phyloP scores from a whole-genome alignment of 2,329 filamentous ascomycete species.

The Bertia moriformis region DNA sequence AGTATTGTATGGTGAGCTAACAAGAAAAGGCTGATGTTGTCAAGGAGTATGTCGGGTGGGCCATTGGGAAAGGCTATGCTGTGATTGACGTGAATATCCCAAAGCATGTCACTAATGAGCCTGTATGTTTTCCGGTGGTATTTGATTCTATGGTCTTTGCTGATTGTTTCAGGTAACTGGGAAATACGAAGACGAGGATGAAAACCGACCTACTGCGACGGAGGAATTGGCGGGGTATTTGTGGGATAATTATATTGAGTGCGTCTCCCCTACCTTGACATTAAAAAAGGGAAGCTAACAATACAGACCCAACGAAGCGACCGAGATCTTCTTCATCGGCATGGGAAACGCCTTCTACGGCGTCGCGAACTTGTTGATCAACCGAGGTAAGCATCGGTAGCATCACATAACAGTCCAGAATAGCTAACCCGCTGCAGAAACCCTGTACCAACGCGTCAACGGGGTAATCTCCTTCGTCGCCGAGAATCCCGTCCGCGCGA shows the following conservation, averaged over 20 bases:
- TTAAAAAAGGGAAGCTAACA: neutral
- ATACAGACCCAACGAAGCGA: slow-evolving; percentile 34
- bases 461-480: neutral
- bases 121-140: neutral
- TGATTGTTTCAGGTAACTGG: neutral
- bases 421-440: too few relatives aligned
- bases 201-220: neutral
- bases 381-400: slow-evolving; percentile 58
- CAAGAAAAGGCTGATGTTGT: slow-evolving; percentile 61
- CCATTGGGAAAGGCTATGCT: slow-evolving; percentile 58
- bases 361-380: slow-evolving; percentile 66
- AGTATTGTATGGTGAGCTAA: neutral
- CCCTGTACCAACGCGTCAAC: slow-evolving; percentile 1
- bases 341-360: slow-evolving; percentile 80
- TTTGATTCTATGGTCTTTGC: neutral
- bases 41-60: slow-evolving; percentile 74
- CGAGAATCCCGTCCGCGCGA: neutral
- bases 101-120: slow-evolving; percentile 46
- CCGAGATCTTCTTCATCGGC: slow-evolving; percentile 71
- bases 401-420: too few relatives aligned
- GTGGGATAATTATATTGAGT: slow-evolving; percentile 92
- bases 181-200: slow-evolving; percentile 1
- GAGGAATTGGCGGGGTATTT: slow-evolving; percentile 68
- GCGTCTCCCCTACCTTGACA: neutral
- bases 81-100: slow-evolving; percentile 89